Evolutionary conservation across 495 filamentous ascomycete genomes (phyloP).

Genomic region (Aspergillus nanangensis): DNA sequence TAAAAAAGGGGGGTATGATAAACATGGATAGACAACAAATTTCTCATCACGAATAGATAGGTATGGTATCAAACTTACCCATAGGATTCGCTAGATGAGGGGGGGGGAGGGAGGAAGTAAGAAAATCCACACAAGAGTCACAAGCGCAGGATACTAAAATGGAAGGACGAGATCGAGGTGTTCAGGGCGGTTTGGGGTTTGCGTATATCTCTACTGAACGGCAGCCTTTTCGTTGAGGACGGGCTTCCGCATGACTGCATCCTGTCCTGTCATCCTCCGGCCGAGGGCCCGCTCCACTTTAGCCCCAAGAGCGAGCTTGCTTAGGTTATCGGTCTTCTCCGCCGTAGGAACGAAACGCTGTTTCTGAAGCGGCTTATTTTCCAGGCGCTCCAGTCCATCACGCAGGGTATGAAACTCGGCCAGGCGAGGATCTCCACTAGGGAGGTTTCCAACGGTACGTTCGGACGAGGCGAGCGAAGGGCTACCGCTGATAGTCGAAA

Average conservation of each 20-base stretch:
- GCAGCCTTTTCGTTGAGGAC: slow-evolving; percentile 46
- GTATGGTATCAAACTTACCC: slow-evolving; percentile 13
- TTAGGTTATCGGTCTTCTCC: slow-evolving; percentile 81
- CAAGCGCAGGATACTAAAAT: not conserved
- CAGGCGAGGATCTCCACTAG: slow-evolving; percentile 52
- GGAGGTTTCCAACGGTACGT: slow-evolving; percentile 55
- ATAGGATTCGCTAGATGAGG: slow-evolving; percentile 8
- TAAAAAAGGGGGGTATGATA: slow-evolving; percentile 18
- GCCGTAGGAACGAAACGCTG: slow-evolving; percentile 81
- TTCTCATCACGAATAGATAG: slow-evolving; percentile 8
- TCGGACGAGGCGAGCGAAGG: slow-evolving; percentile 67
- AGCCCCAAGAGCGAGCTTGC: slow-evolving; percentile 85
- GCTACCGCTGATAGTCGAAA: slow-evolving; percentile 74
- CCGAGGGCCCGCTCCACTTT: slow-evolving; percentile 92
- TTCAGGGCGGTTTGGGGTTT: too few species aligned
- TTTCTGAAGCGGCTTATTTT: slow-evolving; percentile 78
- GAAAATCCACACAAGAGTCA: not conserved
- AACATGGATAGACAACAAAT: slow-evolving; percentile 19
- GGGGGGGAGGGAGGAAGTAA: too few species aligned
- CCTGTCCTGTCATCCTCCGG: slow-evolving; percentile 84
- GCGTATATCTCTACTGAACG: too few species aligned
- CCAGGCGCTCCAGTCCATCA: slow-evolving; percentile 80
- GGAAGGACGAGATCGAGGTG: too few species aligned
- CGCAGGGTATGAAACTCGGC: slow-evolving; percentile 77
- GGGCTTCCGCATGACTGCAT: slow-evolving; percentile 75